Evolutionary conservation across 2,329 filamentous ascomycete genomes (phyloP).

Genomic region (Phialophora tarda): DNA sequence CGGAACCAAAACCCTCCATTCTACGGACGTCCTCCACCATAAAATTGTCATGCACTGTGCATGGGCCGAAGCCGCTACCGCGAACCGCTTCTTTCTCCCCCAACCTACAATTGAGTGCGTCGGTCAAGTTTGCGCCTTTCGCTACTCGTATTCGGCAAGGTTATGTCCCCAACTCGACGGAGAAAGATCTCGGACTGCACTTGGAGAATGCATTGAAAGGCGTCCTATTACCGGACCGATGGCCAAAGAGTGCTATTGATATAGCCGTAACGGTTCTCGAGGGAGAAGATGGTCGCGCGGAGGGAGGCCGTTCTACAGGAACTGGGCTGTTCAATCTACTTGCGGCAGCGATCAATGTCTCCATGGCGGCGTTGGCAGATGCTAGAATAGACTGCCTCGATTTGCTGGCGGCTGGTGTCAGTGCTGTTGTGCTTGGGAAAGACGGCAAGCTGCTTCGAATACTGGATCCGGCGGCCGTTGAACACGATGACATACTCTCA

Average conservation of each 20-base stretch:
- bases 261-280: slow-evolving; percentile 92
- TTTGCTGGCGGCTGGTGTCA: slow-evolving; percentile 85
- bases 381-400: slow-evolving; percentile 96
- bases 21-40: slow-evolving; percentile 67
- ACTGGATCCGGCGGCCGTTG: slow-evolving; percentile 80
- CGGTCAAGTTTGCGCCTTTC: slow-evolving; percentile 96
- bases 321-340: slow-evolving; percentile 93
- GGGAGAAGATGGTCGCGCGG: slow-evolving; percentile 74
- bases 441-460: slow-evolving; percentile 53
- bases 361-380: slow-evolving; percentile 89
- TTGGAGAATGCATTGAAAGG: slow-evolving; percentile 88
- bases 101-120: slow-evolving; percentile 86
- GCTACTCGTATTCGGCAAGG: slow-evolving; percentile 81
- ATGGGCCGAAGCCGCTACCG: slow-evolving; percentile 88
- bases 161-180: slow-evolving; percentile 82
- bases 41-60: slow-evolving; percentile 91
- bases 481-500: slow-evolving; percentile 77
- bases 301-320: slow-evolving; percentile 59
- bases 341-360: slow-evolving; percentile 89
- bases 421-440: slow-evolving; percentile 69
- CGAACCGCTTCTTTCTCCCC: slow-evolving; percentile 90
- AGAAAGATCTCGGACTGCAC: slow-evolving; percentile 88
- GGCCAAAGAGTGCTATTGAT: slow-evolving; percentile 99
- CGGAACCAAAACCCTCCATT: slow-evolving; percentile 50
- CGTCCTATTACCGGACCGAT: slow-evolving; percentile 88